These are phyloP conservation scores for Psilocybe cubensis DNA, from an alignment of 768 basidiomycete species.

Conservation along the genomic window DNA sequence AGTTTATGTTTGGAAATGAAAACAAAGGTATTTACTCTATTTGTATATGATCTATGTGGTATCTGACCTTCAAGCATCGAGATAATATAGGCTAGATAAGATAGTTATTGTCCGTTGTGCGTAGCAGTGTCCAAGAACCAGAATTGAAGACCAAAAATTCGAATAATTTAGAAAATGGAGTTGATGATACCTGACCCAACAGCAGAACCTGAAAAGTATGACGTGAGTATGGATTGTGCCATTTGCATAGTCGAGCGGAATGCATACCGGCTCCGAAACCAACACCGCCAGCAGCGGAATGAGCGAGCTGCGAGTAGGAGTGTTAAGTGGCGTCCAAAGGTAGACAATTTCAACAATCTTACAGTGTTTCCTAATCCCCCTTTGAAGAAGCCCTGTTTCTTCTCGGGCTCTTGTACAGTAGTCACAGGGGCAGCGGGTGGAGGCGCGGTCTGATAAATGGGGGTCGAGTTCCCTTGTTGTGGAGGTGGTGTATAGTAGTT, in stretches of 20 bases:
- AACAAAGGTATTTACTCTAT: not conserved
- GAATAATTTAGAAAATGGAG: conserved; percentile 45
- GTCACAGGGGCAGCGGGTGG: conserved; percentile 13
- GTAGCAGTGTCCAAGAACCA: not conserved
- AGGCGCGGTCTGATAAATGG: conserved; percentile 17
- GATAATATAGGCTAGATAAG: not conserved
- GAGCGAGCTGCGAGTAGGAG: conserved; percentile 45
- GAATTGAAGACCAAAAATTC: not conserved
- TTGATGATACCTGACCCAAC: conserved; percentile 48
- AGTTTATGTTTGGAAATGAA: conserved; percentile 3
- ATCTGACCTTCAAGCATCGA: not conserved
- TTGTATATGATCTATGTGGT: not conserved
- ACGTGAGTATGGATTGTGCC: not conserved
- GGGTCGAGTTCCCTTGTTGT: conserved; percentile 15
- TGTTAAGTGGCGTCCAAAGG: conserved; percentile 4
- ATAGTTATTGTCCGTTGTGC: not conserved
- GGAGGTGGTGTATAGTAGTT: conserved; percentile 14
- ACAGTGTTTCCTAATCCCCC: conserved; percentile 57
- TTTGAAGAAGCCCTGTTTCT: conserved; percentile 55
- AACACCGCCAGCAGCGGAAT: conserved; percentile 64
- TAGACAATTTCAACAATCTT: conserved; percentile 2
- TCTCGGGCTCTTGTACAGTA: conserved; percentile 39
- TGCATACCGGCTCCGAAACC: conserved; percentile 72
- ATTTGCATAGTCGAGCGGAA: not conserved
- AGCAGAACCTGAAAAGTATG: conserved; percentile 39